phyloP scores from a whole-genome alignment of 805 yeast genomes.

The Starmerella apis region DNA sequence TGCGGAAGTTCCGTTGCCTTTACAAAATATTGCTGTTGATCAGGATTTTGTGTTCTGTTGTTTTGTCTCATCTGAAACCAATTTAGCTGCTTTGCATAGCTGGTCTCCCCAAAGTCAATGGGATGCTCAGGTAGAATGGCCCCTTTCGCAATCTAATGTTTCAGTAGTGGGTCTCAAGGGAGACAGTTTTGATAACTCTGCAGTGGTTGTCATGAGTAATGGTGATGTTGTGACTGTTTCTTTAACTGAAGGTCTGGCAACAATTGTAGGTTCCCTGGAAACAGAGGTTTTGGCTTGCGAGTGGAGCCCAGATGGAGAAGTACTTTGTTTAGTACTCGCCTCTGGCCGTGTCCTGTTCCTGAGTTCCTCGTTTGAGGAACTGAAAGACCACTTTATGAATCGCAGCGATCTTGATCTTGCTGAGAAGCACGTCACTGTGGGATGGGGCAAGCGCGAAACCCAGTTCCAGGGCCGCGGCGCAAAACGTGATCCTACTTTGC shows the following conservation, averaged over 20 bases:
- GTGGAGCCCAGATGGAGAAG: conserved; percentile 92
- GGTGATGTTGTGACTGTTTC: conserved; percentile 61
- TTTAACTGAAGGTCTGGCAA: conserved; percentile 38
- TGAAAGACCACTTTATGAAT: conserved; percentile 51
- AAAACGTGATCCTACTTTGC: conserved; percentile 75
- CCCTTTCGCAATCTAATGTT: not conserved
- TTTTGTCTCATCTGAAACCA: conserved; percentile 6
- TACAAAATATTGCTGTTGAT: conserved; percentile 9
- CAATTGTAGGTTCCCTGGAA: conserved; percentile 77
- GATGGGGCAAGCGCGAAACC: conserved; percentile 97
- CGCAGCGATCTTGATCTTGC: conserved; percentile 57
- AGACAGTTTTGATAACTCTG: conserved; percentile 36
- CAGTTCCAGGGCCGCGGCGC: conserved; percentile 87
- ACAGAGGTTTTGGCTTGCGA: conserved; percentile 57
- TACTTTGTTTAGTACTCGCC: conserved; percentile 45
- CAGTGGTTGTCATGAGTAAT: conserved; percentile 53
- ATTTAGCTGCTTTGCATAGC: conserved; percentile 8
- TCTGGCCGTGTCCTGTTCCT: conserved; percentile 42
- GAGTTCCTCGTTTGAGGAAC: conserved; percentile 59
- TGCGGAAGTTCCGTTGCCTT: conserved; percentile 13
- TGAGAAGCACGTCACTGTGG: conserved; percentile 76
- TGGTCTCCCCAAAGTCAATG: conserved; percentile 19
- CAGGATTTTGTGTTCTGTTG: conserved; percentile 14
- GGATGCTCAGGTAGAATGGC: conserved; percentile 13
- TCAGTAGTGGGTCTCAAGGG: conserved; percentile 11